phyloP scores from a whole-genome alignment of 2,329 filamentous ascomycete genomes.

The Hirsutella minnesotensis region DNA sequence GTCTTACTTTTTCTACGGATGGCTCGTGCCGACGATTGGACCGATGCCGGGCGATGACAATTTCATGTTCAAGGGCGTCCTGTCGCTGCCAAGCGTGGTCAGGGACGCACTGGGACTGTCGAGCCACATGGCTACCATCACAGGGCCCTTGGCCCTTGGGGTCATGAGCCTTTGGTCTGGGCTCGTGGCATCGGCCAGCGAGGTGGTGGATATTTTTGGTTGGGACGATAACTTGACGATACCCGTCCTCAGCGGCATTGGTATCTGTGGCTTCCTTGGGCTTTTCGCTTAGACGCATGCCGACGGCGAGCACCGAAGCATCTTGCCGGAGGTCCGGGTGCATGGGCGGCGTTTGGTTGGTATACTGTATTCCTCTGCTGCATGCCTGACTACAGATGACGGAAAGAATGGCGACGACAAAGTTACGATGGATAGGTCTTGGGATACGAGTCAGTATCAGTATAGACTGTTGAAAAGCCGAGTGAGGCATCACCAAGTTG shows the following conservation, averaged over 20 bases:
- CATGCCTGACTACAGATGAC: no score
- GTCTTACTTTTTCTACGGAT: slow-evolving; percentile 80
- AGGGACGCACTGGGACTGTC: slow-evolving; percentile 51
- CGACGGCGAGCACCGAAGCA: no score
- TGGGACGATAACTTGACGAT: slow-evolving; percentile 98
- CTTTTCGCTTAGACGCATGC: slow-evolving; percentile 50
- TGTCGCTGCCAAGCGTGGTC: slow-evolving; percentile 55
- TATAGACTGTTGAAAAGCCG: no score
- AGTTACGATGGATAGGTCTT: no score
- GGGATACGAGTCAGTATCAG: no score
- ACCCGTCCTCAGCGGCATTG: slow-evolving; percentile 76
- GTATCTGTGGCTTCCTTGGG: slow-evolving; percentile 85
- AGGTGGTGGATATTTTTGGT: slow-evolving; percentile 82
- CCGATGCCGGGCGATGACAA: slow-evolving; percentile 57
- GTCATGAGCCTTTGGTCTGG: slow-evolving; percentile 80
- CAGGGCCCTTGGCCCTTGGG: slow-evolving; percentile 61
- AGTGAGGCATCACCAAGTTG: no score
- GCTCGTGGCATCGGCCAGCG: slow-evolving; percentile 77
- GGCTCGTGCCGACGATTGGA: slow-evolving; percentile 58
- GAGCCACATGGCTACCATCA: slow-evolving; percentile 46
- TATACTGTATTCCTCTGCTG: no score
- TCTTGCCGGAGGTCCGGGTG: no score
- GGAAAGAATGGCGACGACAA: no score
- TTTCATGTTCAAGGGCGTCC: slow-evolving; percentile 65
- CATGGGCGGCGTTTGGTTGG: no score